These are phyloP conservation scores for Fusarium citri DNA, from an alignment of 2,329 filamentous ascomycete genomes.

Conservation along the genomic window DNA sequence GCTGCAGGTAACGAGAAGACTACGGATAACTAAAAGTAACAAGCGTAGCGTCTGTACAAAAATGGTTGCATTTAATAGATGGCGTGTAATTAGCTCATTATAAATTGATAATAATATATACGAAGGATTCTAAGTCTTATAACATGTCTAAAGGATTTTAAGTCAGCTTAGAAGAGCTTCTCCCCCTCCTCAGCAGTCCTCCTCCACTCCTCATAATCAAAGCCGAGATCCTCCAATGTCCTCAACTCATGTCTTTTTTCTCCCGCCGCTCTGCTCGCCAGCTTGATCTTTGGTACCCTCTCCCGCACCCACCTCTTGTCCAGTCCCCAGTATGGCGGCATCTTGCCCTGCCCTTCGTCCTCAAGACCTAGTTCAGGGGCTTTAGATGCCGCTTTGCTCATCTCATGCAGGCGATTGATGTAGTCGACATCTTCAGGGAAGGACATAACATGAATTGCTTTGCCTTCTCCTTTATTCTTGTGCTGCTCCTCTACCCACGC, in stretches of 20 bases:
- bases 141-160: not conserved
- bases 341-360: slow-evolving; percentile 53
- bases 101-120: not conserved
- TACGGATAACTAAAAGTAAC: slow-evolving; percentile 21
- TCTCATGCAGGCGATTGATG: slow-evolving; percentile 67
- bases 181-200: slow-evolving; percentile 34
- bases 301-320: slow-evolving; percentile 56
- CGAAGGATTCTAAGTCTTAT: not conserved
- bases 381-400: slow-evolving; percentile 55
- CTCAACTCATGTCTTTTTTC: slow-evolving; percentile 50
- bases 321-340: slow-evolving; percentile 54
- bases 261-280: slow-evolving; percentile 53
- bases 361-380: slow-evolving; percentile 48
- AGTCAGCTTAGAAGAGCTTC: slow-evolving; percentile 23
- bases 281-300: slow-evolving; percentile 56
- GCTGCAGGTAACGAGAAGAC: slow-evolving; percentile 20
- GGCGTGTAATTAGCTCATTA: not conserved
- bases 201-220: slow-evolving; percentile 52
- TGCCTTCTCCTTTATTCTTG: slow-evolving; percentile 58
- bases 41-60: not conserved
- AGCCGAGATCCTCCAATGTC: slow-evolving; percentile 53
- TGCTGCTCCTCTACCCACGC: slow-evolving; percentile 69
- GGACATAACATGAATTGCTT: slow-evolving; percentile 55
- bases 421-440: slow-evolving; percentile 69
- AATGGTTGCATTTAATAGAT: not conserved